Conservation (phyloP, 2,329 filamentous ascomycete species). For the Polychaeton citri region DNA sequence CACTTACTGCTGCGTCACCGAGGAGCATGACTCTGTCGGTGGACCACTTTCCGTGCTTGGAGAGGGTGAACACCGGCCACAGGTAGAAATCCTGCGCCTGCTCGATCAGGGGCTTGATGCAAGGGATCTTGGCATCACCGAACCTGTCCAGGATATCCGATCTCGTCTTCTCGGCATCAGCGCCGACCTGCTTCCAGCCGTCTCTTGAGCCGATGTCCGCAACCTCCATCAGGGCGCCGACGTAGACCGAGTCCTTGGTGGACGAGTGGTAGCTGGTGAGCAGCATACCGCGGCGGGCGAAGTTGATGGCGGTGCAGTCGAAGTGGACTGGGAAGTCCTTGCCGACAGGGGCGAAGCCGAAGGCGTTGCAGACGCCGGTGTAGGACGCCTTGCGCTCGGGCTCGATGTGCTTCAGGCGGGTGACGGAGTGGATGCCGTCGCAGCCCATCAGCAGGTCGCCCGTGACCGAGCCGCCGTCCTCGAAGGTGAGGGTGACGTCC, state of each 20-base stretch:
- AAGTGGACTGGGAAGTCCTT: constrained; percentile 26
- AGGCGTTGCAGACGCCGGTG: constrained; percentile 33
- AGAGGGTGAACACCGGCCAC: constrained; percentile 34
- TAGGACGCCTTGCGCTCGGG: constrained; percentile 29
- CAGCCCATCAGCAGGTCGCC: constrained; percentile 24
- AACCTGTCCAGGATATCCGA: constrained; percentile 28
- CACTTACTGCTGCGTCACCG: constrained; percentile 30
- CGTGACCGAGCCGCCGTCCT: constrained; percentile 20
- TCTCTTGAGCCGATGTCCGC: constrained; percentile 29
- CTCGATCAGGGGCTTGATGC: constrained; percentile 25
- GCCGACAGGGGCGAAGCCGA: constrained; percentile 29
- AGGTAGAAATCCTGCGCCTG: constrained; percentile 30
- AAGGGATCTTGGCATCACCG: constrained; percentile 24
- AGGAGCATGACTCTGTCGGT: constrained; percentile 32
- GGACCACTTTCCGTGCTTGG: constrained; percentile 30
- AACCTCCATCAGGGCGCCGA: constrained; percentile 32
- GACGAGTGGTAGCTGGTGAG: constrained; percentile 28
- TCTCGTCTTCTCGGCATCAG: constrained; percentile 29
- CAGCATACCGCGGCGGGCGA: constrained; percentile 31
- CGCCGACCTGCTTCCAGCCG: constrained; percentile 31
- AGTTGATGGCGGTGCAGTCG: constrained; percentile 31
- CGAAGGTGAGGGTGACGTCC: constrained; percentile 23
- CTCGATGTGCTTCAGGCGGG: constrained; percentile 31
- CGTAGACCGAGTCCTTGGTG: constrained; percentile 26
- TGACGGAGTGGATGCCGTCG: constrained; percentile 26